Conservation (phyloP, 345 rosid species). For the Brassica cretica region DNA sequence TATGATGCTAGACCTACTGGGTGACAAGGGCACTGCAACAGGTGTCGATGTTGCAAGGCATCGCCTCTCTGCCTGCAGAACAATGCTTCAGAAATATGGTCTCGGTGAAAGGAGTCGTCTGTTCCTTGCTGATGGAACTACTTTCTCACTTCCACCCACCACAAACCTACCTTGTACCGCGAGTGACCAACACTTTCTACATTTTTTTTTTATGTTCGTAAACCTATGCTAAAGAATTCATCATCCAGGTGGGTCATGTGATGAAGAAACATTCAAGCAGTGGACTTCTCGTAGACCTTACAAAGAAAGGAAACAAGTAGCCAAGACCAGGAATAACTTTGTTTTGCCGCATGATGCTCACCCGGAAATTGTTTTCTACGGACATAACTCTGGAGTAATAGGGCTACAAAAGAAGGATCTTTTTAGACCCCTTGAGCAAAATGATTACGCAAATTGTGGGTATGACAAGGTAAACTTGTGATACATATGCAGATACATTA, state of each 20-base stretch:
- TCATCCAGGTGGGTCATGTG: constrained; percentile 53
- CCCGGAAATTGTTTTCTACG: constrained; percentile 77
- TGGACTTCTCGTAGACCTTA: constrained; percentile 86
- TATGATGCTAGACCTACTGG: constrained; percentile 76
- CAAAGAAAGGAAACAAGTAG: constrained; percentile 80
- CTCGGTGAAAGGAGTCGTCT: constrained; percentile 72
- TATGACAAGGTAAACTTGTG: constrained; percentile 72
- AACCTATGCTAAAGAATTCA: background rate
- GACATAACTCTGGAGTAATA: constrained; percentile 67
- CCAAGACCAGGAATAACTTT: constrained; percentile 46
- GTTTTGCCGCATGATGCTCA: constrained; percentile 43
- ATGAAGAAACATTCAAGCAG: constrained; percentile 50
- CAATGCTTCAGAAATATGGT: constrained; percentile 75
- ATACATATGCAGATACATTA: background rate
- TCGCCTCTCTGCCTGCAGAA: constrained; percentile 91
- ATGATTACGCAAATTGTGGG: constrained; percentile 47
- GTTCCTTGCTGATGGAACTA: constrained; percentile 83
- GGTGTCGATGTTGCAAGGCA: constrained; percentile 90
- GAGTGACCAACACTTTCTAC: background rate
- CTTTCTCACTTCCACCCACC: constrained; percentile 63
- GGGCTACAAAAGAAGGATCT: constrained; percentile 65
- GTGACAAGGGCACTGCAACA: constrained; percentile 75
- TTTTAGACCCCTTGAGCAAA: constrained; percentile 38
- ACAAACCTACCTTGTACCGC: constrained; percentile 31
- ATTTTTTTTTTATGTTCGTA: constrained; percentile 34